Evolutionary conservation across 1,284 basidiomycete species (phyloP), one percentile per base, ranked within the genome.

Genomic region (Trichosporon coremiiforme): DNA sequence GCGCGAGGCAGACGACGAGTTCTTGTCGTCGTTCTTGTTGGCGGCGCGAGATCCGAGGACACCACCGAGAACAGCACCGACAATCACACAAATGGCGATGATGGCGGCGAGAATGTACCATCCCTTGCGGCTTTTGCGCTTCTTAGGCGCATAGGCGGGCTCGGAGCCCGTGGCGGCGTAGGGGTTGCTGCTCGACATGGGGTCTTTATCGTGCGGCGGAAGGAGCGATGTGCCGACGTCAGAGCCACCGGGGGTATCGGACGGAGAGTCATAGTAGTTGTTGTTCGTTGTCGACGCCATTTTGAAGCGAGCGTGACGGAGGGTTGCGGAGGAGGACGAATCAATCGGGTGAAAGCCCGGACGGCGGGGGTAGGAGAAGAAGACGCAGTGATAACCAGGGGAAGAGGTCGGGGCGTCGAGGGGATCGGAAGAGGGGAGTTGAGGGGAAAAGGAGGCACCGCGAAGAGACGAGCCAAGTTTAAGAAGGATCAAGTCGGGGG

Each of bases 61-160:
- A 78, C 89, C 91, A 68, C 91, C 93, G 65, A 95, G 84, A 31
- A 94, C 91, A 64, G 89, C 92, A 68, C 85, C 92, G 72, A 89
- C 82, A 76, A 94, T 89, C 75, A 93, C 86, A 69, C 89, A 77
- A 73, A 93, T 82, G 64, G 87, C 79, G 68, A 91, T 66, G 55
- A 85, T 66, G 31, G 77, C 66, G 71, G 77, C 82, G 68, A 83
- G 64, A 50, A 71, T 63, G 55, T 75, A 80, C 78, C 80, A 82
- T 75, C 81, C 81, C 76, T 80, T 82, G 57, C 78, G 78, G 70
- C 78, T 80, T 75, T 80, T 80, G 71, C 80, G 79, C 38, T 75
- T 73, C 66, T 70, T 66, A n/a, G 69, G 55, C 31, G 70, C 66
- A 62, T 71, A 73, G 8, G 70, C 73, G 29, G 66, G 64, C 45